Evolutionary conservation across 257 asterid genomes (phyloP).

Genomic region (Solanum chmielewskii): DNA sequence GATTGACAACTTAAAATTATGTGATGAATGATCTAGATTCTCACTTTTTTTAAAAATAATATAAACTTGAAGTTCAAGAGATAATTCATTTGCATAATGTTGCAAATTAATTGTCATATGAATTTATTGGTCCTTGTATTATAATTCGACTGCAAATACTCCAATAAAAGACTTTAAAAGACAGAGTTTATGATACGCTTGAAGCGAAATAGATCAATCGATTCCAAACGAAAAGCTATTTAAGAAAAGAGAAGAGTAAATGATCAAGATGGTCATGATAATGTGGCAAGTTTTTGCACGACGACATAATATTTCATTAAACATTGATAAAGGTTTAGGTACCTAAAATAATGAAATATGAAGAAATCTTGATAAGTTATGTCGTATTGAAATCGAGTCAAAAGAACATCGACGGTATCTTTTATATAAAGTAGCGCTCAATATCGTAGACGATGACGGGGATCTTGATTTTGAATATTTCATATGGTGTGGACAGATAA

Average conservation of each 20-base stretch:
- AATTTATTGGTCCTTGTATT: background rate
- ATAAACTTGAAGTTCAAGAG: background rate
- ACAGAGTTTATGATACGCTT: no score
- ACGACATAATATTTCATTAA: background rate
- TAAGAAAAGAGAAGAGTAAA: background rate
- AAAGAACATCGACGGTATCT: no score
- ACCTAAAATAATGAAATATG: background rate
- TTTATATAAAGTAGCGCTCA: no score
- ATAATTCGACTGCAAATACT: no score
- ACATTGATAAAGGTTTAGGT: background rate
- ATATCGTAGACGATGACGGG: no score
- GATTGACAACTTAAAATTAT: background rate
- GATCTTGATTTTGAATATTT: background rate
- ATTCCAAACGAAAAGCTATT: no score
- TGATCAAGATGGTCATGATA: background rate
- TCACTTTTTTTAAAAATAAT: no score
- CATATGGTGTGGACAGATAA: background rate
- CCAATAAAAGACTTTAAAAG: no score
- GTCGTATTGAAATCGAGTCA: no score
- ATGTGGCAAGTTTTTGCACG: background rate
- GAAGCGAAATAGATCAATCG: no score
- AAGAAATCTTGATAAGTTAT: no score
- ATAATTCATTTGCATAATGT: background rate
- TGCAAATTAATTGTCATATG: background rate
- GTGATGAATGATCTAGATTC: background rate